Evolutionary conservation across 352 stramenopile species (phyloP), one percentile per base, ranked within the genome.

Genomic region (Phytophthora idaei): DNA sequence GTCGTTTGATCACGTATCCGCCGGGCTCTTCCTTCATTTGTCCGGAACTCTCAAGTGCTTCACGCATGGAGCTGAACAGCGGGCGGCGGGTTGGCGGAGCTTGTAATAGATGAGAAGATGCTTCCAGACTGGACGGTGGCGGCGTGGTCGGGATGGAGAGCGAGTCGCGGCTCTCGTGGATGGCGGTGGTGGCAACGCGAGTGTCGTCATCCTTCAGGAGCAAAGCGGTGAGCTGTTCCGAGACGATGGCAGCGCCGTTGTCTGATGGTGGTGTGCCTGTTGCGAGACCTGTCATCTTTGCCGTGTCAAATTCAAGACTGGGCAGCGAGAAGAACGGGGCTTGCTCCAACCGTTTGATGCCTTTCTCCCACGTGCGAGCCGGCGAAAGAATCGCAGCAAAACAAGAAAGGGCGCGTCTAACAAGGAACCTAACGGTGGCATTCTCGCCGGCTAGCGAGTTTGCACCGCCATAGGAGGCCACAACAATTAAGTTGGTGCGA

Each of bases 21-120:
- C 76, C 65, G 17, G 71, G 52, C 27, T 79, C 64, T 65, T 83
- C 68, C 44, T 73, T 70, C 52, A 67, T n/a, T 61, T 66, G 63
- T 37, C 60, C 57, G 4, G 78, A 73, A 48, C 71, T 84, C 32
- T 74, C 67, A 8, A 87, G 58, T 12, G 78, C 78, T 50, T 81
- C 78, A 34, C 76, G 76, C 28, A 87, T 68, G 3, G 78, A 87
- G 31, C 67, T 55, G 48, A 83, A 87, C 28, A 84, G 60, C 37
- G 61, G 66, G 12, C 71, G 73, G 2, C 62, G 66, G 17, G 47
- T 51, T 50, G 49, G 9, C 14, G 28, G 11, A 39, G 27, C 15
- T 5, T 39, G 29, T 0, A 21, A 21, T 21, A 42, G 14, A 8
- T 42, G 4, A 21, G 41, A 51, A 27, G 52, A 14, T 56, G n/a